Evolutionary conservation across 2,329 filamentous ascomycete species (phyloP).

Genomic region (Xylaria sp.): DNA sequence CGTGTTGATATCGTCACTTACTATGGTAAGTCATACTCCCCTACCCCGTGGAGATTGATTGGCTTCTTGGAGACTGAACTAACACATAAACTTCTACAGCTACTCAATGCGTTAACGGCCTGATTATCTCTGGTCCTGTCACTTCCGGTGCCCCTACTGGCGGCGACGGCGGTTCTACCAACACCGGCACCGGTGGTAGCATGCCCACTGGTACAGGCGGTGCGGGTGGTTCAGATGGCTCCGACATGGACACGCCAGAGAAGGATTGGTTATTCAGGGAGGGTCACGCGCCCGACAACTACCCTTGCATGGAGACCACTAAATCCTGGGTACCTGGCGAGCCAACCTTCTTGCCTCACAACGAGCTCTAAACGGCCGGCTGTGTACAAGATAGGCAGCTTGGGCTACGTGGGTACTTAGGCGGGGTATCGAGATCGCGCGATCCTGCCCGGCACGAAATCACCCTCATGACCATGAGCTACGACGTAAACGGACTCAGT

Average conservation of each 20-base stretch:
- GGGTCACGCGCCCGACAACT: slow-evolving; percentile 33
- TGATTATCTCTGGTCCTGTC: slow-evolving; percentile 15
- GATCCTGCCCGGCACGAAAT: neutral
- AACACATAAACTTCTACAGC: slow-evolving; percentile 1
- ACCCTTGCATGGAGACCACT: slow-evolving; percentile 35
- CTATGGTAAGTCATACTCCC: slow-evolving; percentile 20
- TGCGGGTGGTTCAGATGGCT: neutral
- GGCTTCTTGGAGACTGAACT: neutral
- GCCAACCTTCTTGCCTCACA: slow-evolving; percentile 40
- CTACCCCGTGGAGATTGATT: neutral
- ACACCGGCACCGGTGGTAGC: neutral
- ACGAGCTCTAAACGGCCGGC: slow-evolving; percentile 34
- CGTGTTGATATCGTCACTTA: slow-evolving; percentile 37
- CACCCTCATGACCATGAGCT: slow-evolving; percentile 24
- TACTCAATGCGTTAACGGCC: slow-evolving; percentile 35
- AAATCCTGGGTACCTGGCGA: slow-evolving; percentile 36
- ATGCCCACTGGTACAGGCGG: neutral
- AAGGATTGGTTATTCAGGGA: slow-evolving; percentile 26
- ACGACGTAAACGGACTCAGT: slow-evolving; percentile 33
- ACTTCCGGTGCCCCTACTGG: neutral
- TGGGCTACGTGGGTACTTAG: neutral
- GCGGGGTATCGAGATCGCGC: neutral
- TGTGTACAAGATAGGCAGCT: neutral
- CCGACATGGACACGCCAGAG: slow-evolving; percentile 9
- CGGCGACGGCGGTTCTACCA: neutral